These are phyloP conservation scores for Rhododendron molle DNA, from an alignment of 148 eudicot genomes.

Conservation along the genomic window DNA sequence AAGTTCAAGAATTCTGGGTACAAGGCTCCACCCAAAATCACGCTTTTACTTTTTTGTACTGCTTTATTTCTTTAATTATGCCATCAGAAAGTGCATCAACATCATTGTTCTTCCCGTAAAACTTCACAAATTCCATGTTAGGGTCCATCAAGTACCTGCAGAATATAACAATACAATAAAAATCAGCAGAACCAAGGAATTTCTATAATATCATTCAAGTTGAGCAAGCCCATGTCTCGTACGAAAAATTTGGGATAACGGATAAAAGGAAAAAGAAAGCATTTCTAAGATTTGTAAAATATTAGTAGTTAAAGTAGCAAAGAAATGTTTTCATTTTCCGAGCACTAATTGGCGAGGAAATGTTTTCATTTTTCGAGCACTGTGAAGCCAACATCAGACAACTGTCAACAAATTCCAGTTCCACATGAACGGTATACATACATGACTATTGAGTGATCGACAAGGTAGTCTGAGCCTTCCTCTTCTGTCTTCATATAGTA, in stretches of 20 bases:
- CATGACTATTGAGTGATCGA: slow-evolving; percentile 99
- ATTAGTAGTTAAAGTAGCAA: too few species aligned
- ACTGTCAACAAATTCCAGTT: background rate
- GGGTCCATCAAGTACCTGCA: slow-evolving; percentile 98
- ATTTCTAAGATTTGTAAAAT: background rate
- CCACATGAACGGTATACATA: slow-evolving; percentile 27
- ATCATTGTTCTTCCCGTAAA: slow-evolving; percentile 78
- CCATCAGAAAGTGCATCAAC: slow-evolving; percentile 68
- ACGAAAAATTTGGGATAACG: background rate
- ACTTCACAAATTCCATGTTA: slow-evolving; percentile 78
- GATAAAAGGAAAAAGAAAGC: background rate
- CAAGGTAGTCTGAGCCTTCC: slow-evolving; percentile 94
- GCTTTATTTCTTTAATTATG: slow-evolving; percentile 70
- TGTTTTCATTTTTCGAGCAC: background rate
- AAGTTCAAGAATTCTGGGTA: background rate
- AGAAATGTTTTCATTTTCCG: background rate
- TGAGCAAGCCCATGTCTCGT: background rate
- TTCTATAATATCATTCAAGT: background rate
- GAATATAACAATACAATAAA: background rate
- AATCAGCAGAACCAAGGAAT: background rate
- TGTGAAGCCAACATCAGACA: background rate
- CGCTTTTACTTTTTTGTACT: slow-evolving; percentile 45
- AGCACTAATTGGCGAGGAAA: background rate
- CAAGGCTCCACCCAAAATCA: background rate
- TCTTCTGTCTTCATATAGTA: slow-evolving; percentile 96